These are phyloP conservation scores for Colletotrichum sp. DNA, from an alignment of 2,329 filamentous ascomycete genomes.

Conservation along the genomic window DNA sequence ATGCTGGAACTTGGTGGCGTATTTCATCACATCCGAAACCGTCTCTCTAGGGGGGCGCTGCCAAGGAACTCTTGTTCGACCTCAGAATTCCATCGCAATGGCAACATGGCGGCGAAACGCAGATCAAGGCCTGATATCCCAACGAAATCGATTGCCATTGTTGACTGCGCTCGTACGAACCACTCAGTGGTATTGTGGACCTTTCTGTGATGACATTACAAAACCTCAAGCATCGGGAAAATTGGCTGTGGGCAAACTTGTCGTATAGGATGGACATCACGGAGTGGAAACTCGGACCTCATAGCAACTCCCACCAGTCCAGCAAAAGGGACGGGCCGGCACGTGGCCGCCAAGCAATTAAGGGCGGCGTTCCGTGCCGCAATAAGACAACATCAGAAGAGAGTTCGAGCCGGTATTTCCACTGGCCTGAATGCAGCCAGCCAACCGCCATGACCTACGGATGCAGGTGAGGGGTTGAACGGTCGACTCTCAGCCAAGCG, in stretches of 20 bases:
- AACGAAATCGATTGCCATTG: too few species aligned
- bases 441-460: not conserved
- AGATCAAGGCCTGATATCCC: not conserved
- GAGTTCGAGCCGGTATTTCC: not conserved
- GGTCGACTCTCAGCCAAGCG: not conserved
- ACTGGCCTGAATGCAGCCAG: not conserved
- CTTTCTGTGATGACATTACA: fast-evolving
- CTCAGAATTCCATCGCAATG: not conserved
- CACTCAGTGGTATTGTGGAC: too few species aligned
- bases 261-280: not conserved
- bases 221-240: not conserved
- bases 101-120: fast-evolving
- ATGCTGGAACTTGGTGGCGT: not conserved
- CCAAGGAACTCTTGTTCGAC: not conserved
- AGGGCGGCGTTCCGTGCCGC: not conserved
- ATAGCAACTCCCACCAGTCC: not conserved
- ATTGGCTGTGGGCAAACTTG: fast-evolving
- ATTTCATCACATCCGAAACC: not conserved
- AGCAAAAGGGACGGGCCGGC: not conserved
- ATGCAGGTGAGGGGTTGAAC: not conserved
- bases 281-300: fast-evolving
- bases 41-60: not conserved
- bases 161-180: too few species aligned
- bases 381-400: not conserved
- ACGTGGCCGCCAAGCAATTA: not conserved